Evolutionary conservation across 371 early-diverging fungal species (phyloP).

Genomic region (Haplosporangium sp.): DNA sequence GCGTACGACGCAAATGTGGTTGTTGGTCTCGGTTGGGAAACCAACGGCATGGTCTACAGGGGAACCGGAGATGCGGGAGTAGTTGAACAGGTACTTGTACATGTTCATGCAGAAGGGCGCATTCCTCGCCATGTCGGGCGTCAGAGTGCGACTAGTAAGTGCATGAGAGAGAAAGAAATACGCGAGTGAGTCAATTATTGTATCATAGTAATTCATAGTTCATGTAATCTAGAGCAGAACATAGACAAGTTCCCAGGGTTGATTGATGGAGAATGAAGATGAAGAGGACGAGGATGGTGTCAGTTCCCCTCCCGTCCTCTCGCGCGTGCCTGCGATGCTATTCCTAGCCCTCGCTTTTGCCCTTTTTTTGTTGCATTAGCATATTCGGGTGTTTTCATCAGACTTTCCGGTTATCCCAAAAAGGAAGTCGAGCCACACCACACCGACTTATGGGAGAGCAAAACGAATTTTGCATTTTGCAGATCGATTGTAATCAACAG

Average conservation of each 20-base stretch:
- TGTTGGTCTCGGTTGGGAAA: constrained; percentile 53
- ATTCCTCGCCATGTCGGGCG: constrained; percentile 75
- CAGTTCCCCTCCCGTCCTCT: too few relatives aligned
- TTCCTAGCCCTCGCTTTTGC: too few relatives aligned
- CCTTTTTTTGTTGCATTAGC: too few relatives aligned
- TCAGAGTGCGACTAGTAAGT: constrained; percentile 58
- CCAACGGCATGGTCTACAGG: constrained; percentile 64
- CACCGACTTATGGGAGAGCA: not conserved
- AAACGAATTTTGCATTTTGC: too few relatives aligned
- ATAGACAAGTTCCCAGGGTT: too few relatives aligned
- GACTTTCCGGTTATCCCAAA: constrained; percentile 2
- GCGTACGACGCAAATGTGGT: constrained; percentile 72
- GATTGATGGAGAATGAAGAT: too few relatives aligned
- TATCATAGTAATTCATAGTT: too few relatives aligned
- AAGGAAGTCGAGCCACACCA: not conserved
- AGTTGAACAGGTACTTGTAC: constrained; percentile 71
- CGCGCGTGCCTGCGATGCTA: too few relatives aligned
- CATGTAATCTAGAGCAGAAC: too few relatives aligned
- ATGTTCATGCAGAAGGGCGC: constrained; percentile 77
- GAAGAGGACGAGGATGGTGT: too few relatives aligned
- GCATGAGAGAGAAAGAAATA: not conserved
- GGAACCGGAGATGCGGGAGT: constrained; percentile 69
- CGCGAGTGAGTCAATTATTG: not conserved
- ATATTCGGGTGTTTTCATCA: too few relatives aligned
- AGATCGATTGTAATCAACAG: too few relatives aligned